Evolutionary conservation across 164 flowering plant genomes (phyloP).

Genomic region (Umbilicus rupestris): DNA sequence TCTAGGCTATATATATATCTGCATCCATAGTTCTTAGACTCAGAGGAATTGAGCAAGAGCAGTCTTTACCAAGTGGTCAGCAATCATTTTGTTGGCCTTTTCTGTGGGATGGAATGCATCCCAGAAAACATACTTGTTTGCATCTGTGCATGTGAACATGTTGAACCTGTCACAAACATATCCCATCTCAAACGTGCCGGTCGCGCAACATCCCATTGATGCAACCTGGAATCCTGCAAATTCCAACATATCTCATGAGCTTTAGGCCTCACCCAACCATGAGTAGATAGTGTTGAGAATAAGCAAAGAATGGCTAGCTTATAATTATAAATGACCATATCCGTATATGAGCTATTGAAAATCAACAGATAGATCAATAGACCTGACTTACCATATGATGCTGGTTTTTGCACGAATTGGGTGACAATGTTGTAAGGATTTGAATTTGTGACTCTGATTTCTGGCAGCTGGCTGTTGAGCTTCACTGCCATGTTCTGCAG

Average conservation of each 20-base stretch:
- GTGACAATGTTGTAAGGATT: conserved; percentile 22
- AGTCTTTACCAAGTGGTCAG: conserved; percentile 14
- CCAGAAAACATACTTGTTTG: conserved; percentile 48
- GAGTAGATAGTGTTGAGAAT: too few species aligned
- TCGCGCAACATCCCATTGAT: conserved; percentile 31
- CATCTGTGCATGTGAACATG: conserved; percentile 38
- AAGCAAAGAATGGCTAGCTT: too few species aligned
- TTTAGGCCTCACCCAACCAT: too few species aligned
- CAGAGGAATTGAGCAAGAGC: conserved; percentile 10
- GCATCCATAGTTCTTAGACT: not conserved
- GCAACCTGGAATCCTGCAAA: conserved; percentile 34
- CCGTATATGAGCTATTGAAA: too few species aligned
- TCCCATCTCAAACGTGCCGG: conserved; percentile 48
- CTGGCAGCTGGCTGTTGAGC: conserved; percentile 35
- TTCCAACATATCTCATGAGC: not conserved
- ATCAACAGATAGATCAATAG: not conserved
- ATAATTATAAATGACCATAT: too few species aligned
- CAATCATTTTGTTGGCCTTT: conserved; percentile 26
- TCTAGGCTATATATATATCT: not conserved
- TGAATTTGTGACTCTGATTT: conserved; percentile 24
- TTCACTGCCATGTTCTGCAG: conserved; percentile 16
- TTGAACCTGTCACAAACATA: conserved; percentile 24
- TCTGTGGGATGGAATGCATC: conserved; percentile 53
- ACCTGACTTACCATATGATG: conserved; percentile 27
- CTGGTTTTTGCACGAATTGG: conserved; percentile 28